Percentiles rank a stretch among this genome's conserved stretches.
Evolutionary conservation across 352 stramenopile genomes (phyloP).

Genomic region (Phytopythium boreale): DNA sequence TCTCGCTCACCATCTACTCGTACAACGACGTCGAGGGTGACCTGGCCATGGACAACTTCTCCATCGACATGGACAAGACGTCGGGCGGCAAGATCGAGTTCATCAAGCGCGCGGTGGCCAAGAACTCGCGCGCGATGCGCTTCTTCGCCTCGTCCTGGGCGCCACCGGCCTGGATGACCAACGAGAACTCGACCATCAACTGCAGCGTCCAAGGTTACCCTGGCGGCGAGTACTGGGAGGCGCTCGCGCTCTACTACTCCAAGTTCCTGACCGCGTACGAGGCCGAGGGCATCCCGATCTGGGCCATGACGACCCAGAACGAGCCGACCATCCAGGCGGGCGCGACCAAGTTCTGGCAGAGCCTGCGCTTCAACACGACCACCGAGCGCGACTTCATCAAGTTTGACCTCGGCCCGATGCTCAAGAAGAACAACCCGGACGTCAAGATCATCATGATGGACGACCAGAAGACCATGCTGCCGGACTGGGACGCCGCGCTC

Average conservation of each 20-base stretch:
- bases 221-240: conserved; percentile 54
- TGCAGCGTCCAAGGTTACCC: conserved; percentile 51
- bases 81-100: conserved; percentile 65
- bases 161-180: conserved; percentile 87
- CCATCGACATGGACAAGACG: conserved; percentile 75
- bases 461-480: conserved; percentile 74
- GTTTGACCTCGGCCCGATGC: conserved; percentile 62
- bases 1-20: conserved; percentile 84
- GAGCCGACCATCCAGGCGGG: conserved; percentile 52
- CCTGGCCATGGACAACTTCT: conserved; percentile 78
- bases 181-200: conserved; percentile 54
- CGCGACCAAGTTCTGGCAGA: conserved; percentile 49
- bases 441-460: conserved; percentile 84
- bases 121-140: conserved; percentile 41
- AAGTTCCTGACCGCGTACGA: conserved; percentile 86
- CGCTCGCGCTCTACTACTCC: conserved; percentile 84
- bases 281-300: conserved; percentile 67
- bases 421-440: conserved; percentile 52
- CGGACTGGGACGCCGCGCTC: conserved; percentile 39
- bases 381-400: conserved; percentile 71
- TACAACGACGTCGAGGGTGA: conserved; percentile 85
- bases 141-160: conserved; percentile 83
- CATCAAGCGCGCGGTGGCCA: conserved; percentile 53
- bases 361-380: conserved; percentile 33
- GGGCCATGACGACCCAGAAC: conserved; percentile 84